Base-by-base conservation (phyloP, 257 asterid species). In the Paraleonurus japonicus region DNA sequence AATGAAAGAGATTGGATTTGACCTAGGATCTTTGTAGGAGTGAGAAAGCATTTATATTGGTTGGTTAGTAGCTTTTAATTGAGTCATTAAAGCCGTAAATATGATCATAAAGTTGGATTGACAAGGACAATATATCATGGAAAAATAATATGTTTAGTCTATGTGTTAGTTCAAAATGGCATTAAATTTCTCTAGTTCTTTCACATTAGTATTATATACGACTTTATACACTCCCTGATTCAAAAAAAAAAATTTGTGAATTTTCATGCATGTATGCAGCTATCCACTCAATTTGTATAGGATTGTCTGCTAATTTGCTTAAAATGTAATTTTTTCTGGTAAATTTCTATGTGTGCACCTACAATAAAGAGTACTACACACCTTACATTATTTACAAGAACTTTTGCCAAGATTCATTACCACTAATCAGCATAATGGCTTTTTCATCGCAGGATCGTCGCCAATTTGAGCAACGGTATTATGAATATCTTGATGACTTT, bases 401-500 rank as follows among this genome's bases (percentile, higher is more conserved):
- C 53, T 45, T n/a, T 45, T 45, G 3, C n/a, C 20, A 45, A 17
- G 55, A 48, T 45, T 45, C 51, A 45, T 45, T 45, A 48, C 26
- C 60, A 8, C 15, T 53, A 19, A 53, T 53, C 60, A 69, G 61
- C 47, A 20, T 58, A 41, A 50, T 43, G 26, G 11, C 47, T 53
- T 47, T 57, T 43, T 64, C 11, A 19, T 54, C 79, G 73, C 89
- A 95, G 99, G 98, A 88, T 76, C 96, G 74, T 47, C 87, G 95
- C 45, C 81, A 80, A 75, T 95, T 92, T 75, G 65, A 67, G 50
- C 98, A 95, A 78, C 92, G 99, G 20, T 95, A 89, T 73, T 95
- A 86, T 73, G 95, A 92, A 79, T 92, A 84, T 78, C 95, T 89
- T 54, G 97, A 89, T 78, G 61, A 89, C 65, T 89, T 95, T 75